Evolutionary conservation across 768 basidiomycete genomes (phyloP).

Genomic region (Tulasnella sp.): DNA sequence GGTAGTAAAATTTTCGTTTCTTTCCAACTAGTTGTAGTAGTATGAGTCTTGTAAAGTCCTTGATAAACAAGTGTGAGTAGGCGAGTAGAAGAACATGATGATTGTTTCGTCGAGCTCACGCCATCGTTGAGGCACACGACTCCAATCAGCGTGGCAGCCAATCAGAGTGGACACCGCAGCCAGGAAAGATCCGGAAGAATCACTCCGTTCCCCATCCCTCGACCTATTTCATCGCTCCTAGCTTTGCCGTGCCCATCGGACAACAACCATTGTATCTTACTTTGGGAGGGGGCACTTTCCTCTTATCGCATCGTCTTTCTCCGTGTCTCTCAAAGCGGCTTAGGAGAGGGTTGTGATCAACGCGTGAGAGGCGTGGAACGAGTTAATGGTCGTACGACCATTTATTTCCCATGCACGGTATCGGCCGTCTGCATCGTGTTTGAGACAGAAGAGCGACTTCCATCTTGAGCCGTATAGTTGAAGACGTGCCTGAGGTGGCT

Average conservation of each 20-base stretch:
- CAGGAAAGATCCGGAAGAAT: neutral
- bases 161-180: neutral
- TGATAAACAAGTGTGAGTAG: neutral
- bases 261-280: neutral
- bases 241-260: neutral
- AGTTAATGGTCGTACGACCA: slow-evolving; percentile 1
- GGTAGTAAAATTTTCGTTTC: neutral
- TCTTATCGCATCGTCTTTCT: neutral
- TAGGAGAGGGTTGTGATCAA: neutral
- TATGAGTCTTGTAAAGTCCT: neutral
- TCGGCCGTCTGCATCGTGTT: neutral
- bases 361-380: neutral
- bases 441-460: neutral
- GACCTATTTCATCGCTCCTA: neutral
- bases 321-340: neutral
- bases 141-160: neutral
- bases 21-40: neutral
- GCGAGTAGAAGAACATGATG: neutral
- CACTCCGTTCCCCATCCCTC: neutral
- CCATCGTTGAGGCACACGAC: neutral
- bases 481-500: neutral
- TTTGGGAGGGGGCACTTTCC: neutral
- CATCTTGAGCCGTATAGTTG: neutral
- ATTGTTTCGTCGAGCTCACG: neutral
- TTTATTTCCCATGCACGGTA: neutral